These are phyloP conservation scores for Aspergillus chevalieri DNA, from an alignment of 2,329 filamentous ascomycete genomes.

Conservation along the genomic window DNA sequence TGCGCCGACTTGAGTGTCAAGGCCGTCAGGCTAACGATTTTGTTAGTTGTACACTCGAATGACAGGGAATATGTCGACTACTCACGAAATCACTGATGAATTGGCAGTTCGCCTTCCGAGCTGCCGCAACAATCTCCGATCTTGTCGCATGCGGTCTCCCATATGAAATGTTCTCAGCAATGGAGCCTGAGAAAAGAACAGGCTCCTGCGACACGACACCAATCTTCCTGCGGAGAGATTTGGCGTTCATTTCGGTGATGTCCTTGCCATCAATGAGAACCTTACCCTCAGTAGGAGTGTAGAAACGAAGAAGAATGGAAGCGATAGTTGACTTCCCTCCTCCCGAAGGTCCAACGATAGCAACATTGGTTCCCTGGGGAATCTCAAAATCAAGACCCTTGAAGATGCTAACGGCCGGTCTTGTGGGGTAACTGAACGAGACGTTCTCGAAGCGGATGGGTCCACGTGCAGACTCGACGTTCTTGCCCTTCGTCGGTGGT, in stretches of 20 bases:
- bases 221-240: constrained; percentile 84
- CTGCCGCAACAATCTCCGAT: constrained; percentile 76
- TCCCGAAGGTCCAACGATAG: constrained; percentile 91
- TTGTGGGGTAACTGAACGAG: constrained; percentile 84
- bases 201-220: constrained; percentile 95
- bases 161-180: constrained; percentile 84
- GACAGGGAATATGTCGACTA: constrained; percentile 9
- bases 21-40: constrained; percentile 64
- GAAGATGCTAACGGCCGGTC: constrained; percentile 88
- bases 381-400: constrained; percentile 84
- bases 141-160: constrained; percentile 73
- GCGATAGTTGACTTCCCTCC: constrained; percentile 96
- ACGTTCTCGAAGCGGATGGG: constrained; percentile 84
- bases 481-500: constrained; percentile 73
- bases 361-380: constrained; percentile 87
- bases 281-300: constrained; percentile 68
- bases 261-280: constrained; percentile 82
- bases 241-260: constrained; percentile 80
- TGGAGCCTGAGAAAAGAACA: constrained; percentile 74
- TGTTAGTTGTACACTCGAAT: constrained; percentile 8
- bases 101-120: constrained; percentile 86
- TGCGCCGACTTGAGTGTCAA: constrained; percentile 89
- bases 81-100: constrained; percentile 88
- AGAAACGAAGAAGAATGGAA: constrained; percentile 85
- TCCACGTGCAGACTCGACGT: constrained; percentile 77